Base-by-base conservation (phyloP, 2,329 filamentous ascomycete species). In the Aspergillus sp. region DNA sequence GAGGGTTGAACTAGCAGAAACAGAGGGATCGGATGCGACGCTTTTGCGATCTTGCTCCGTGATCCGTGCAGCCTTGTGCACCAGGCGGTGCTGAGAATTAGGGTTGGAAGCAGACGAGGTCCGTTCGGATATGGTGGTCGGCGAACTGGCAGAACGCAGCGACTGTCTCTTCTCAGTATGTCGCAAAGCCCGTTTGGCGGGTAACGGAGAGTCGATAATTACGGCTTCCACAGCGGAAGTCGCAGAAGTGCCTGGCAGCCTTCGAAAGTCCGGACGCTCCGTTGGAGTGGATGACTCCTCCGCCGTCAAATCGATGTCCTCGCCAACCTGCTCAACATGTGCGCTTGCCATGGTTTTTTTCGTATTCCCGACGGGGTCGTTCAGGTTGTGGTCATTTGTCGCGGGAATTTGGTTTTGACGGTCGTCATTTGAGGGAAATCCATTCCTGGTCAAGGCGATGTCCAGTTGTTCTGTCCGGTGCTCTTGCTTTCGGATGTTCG, bases 171-270 rank as follows among this genome's bases (percentile, higher is more conserved):
- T 74, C 28, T 65, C 67, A 4, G 66, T 67, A 46, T 75, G 72
- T 31, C 73, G 67, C 31, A 76, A 52, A 1, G 61, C 66, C 25
- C 56, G 58, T 32, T 52, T 60, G 24, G 61, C 55, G 38, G 60
- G 63, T 24, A 62, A 66, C 3, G 68, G 65, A 11, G 63, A 63
- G 12, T 70, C 61, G 27, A 75, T 63, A 17, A 76, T 70, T 47
- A 72, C 61, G 8, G 69, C 72, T 53, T 74, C 70, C 11, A 75
- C 59, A 0, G 71, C 72, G 4, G 72, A 75, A 8, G 65, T 61
- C 14, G 64, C 64, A 2, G 73, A 76, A 2, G 66, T 52, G 11
- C 51, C 62, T 10, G 73, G 76, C 13, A 66, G 54, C 26, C 72
- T 63, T 41, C 54, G 57, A 32, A 40, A 42, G 8, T 57, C 55